These are phyloP conservation scores for Rauvolfia tetraphylla DNA, from an alignment of 257 asterid species.

Conservation along the genomic window DNA sequence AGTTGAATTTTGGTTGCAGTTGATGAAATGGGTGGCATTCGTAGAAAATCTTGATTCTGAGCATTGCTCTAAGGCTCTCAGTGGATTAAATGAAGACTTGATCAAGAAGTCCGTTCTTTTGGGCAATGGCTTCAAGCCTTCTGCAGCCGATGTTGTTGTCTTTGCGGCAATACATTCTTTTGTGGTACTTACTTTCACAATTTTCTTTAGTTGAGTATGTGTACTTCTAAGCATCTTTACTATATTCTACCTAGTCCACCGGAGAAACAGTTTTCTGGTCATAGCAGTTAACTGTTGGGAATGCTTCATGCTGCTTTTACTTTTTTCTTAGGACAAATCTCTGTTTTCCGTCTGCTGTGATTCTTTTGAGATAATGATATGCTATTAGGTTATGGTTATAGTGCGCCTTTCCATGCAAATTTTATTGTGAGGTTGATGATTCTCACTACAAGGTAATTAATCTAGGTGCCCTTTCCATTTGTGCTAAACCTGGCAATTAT, in stretches of 20 bases:
- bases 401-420: not conserved
- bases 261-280: not conserved
- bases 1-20: slow-evolving; percentile 41
- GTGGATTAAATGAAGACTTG: slow-evolving; percentile 64
- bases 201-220: not conserved
- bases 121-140: slow-evolving; percentile 55
- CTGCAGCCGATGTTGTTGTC: slow-evolving; percentile 69
- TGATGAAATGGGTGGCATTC: slow-evolving; percentile 53
- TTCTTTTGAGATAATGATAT: not conserved
- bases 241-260: not conserved
- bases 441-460: not conserved
- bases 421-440: not conserved
- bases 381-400: not conserved
- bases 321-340: not conserved
- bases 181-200: slow-evolving; percentile 42
- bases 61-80: slow-evolving; percentile 35
- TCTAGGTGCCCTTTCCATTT: not conserved
- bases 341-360: not conserved
- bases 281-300: not conserved
- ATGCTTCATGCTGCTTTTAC: not conserved
- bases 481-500: slow-evolving; percentile 9
- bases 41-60: slow-evolving; percentile 41
- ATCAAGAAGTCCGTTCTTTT: slow-evolving; percentile 54
- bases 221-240: not conserved
- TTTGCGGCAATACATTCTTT: slow-evolving; percentile 57